A percentile compares a stretch with the other conserved stretches of the same genome.
These are phyloP conservation scores for Pestalotiopsis fici DNA, from an alignment of 2,329 filamentous ascomycete genomes.

Conservation along the genomic window DNA sequence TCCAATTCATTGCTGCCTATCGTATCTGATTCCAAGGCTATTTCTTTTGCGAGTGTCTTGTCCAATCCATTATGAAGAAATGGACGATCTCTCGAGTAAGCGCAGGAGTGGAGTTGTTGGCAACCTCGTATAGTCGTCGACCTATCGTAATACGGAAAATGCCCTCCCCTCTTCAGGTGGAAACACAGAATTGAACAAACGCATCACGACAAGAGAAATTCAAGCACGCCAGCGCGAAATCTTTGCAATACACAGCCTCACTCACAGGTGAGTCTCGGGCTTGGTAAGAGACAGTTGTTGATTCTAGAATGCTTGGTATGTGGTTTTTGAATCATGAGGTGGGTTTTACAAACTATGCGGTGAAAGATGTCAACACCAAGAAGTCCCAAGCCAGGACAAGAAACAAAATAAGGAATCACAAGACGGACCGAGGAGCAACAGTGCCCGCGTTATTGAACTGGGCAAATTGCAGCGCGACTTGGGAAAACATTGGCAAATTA, in stretches of 20 bases:
- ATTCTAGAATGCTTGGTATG: not conserved
- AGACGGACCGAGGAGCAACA: not conserved
- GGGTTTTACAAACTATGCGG: not conserved
- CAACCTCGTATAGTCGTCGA: not conserved
- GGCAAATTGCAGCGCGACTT: slow-evolving; percentile 6
- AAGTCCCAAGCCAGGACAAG: not conserved
- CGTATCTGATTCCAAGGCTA: not conserved
- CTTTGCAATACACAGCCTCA: not conserved
- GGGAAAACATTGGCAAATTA: slow-evolving; percentile 8
- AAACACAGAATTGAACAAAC: not conserved
- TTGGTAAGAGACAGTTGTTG: not conserved
- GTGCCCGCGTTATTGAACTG: not conserved
- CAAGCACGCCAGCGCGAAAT: not conserved
- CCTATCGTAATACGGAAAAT: not conserved
- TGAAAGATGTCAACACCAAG: not conserved
- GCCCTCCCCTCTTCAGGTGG: not conserved
- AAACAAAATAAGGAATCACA: not conserved
- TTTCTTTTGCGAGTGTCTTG: not conserved
- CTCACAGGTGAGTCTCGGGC: slow-evolving; percentile 1
- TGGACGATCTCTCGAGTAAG: not conserved
- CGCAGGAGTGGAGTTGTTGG: not conserved
- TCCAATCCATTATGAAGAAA: not conserved
- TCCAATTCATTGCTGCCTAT: not conserved
- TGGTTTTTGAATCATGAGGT: not conserved
- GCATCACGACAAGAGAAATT: not conserved